Conservation (phyloP, 768 basidiomycete species). For the Clitopilus passeckerianus region DNA sequence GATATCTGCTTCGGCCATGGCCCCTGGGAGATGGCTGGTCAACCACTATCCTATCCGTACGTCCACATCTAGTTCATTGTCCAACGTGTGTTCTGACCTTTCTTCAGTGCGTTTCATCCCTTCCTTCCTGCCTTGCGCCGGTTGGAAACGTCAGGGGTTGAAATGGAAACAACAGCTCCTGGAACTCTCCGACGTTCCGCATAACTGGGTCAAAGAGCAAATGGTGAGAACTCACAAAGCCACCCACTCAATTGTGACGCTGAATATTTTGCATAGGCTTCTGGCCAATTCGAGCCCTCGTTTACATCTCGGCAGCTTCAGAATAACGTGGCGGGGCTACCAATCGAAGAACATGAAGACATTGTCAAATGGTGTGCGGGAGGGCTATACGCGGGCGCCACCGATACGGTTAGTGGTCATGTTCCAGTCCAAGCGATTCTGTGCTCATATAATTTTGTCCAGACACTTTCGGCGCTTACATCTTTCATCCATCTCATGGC, state of each 20-base stretch:
- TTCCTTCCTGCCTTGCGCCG: conserved; percentile 41
- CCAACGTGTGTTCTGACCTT: background rate
- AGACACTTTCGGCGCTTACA: conserved; percentile 44
- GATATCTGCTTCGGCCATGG: conserved; percentile 33
- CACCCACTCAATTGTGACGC: too few species aligned
- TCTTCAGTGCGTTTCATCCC: conserved; percentile 43
- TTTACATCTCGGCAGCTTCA: conserved; percentile 37
- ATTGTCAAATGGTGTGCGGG: conserved; percentile 47
- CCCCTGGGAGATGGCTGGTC: conserved; percentile 39
- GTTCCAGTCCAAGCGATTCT: background rate
- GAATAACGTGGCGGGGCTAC: conserved; percentile 14
- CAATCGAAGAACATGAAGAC: conserved; percentile 32
- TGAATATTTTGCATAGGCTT: conserved; percentile 15
- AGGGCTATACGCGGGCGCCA: conserved; percentile 42
- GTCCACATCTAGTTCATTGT: conserved; percentile 4
- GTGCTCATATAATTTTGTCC: background rate
- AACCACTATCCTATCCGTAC: conserved; percentile 35
- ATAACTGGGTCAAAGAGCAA: conserved; percentile 40
- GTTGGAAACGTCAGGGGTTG: conserved; percentile 41
- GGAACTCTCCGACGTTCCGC: conserved; percentile 31
- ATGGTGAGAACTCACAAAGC: conserved; percentile 22
- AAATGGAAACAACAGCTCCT: conserved; percentile 31
- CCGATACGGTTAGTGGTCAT: conserved; percentile 31
- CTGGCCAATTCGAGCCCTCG: conserved; percentile 29
- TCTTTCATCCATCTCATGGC: conserved; percentile 48